phyloP scores from a whole-genome alignment of 139 green algal genomes.

The Pleodorina starrii region DNA sequence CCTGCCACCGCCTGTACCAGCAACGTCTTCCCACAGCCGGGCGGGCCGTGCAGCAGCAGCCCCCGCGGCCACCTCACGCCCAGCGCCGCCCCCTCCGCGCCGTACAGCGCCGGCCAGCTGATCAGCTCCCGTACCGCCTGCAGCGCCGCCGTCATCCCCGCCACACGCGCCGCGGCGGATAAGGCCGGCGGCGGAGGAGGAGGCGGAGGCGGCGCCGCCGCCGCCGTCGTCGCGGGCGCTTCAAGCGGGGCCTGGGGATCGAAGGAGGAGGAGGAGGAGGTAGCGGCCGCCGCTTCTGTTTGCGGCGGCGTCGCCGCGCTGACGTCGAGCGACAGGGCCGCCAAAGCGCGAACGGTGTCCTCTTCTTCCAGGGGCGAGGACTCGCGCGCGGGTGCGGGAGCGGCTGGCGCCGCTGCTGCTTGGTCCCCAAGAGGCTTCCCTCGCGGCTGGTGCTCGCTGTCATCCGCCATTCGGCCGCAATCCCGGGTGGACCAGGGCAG shows the following conservation, averaged over 20 bases:
- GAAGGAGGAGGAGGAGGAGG: not conserved
- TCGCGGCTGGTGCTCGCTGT: not conserved
- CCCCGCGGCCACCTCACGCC: conserved; percentile 82
- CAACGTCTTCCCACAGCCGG: conserved; percentile 93
- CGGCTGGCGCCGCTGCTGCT: not conserved
- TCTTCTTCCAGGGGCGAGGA: not conserved
- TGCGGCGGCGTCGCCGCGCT: not conserved
- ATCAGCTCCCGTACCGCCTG: conserved; percentile 78
- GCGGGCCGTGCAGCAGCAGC: conserved; percentile 87
- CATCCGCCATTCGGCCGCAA: not conserved
- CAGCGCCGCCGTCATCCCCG: conserved; percentile 56
- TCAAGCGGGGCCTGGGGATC: not conserved
- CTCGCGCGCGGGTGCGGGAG: too few species aligned
- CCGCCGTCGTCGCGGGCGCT: not conserved
- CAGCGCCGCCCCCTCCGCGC: conserved; percentile 57
- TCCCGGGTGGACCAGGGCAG: not conserved
- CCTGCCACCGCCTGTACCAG: conserved; percentile 92
- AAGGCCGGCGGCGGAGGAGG: not conserved
- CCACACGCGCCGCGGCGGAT: conserved; percentile 45
- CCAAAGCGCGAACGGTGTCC: not conserved
- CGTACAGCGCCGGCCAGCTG: conserved; percentile 74
- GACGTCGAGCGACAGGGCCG: conserved; percentile 4
- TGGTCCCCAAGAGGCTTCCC: not conserved
- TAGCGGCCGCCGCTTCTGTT: not conserved
- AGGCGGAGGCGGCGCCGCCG: not conserved